Conservation (phyloP, 352 stramenopile genomes). For the Plasmopara viticola region DNA sequence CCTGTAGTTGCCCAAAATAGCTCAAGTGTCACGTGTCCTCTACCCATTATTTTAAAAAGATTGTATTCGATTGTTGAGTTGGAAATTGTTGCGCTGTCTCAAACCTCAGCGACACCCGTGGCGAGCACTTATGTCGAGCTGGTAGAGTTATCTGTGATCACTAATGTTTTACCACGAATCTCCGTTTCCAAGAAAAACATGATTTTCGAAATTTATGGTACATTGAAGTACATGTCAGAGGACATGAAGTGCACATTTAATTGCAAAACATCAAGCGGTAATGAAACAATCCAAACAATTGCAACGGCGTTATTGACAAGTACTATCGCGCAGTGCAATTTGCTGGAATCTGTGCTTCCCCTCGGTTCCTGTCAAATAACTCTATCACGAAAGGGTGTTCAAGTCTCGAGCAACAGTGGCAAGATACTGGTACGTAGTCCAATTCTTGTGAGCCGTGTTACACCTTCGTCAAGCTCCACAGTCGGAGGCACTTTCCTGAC, state of each 20-base stretch:
- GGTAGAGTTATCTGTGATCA: constrained; percentile 22
- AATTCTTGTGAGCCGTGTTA: constrained; percentile 15
- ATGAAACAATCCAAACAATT: constrained; percentile 3
- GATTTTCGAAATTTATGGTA: constrained; percentile 25
- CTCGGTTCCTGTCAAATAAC: constrained; percentile 19
- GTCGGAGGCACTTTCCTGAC: constrained; percentile 27
- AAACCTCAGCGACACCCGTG: constrained; percentile 1
- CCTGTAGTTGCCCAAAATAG: constrained; percentile 6
- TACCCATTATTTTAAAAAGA: constrained; percentile 17
- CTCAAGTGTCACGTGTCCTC: constrained; percentile 20
- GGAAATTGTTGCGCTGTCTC: constrained; percentile 7
- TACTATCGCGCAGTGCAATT: constrained; percentile 22
- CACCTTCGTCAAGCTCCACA: constrained; percentile 15
- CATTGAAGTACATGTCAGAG: constrained; percentile 22
- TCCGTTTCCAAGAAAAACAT: constrained; percentile 6
- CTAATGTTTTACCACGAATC: constrained; percentile 9
- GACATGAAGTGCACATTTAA: constrained; percentile 19
- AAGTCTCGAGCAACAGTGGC: constrained; percentile 25
- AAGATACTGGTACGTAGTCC: constrained; percentile 8
- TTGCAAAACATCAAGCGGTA: constrained; percentile 6
- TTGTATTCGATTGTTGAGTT: constrained; percentile 24
- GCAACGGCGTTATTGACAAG: constrained; percentile 11
- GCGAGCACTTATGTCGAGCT: constrained; percentile 17
- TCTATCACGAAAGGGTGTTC: constrained; percentile 16
- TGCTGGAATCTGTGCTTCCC: constrained; percentile 1